Base-by-base conservation (phyloP, 257 asterid genomes). In the Voacanga thouarsii region DNA sequence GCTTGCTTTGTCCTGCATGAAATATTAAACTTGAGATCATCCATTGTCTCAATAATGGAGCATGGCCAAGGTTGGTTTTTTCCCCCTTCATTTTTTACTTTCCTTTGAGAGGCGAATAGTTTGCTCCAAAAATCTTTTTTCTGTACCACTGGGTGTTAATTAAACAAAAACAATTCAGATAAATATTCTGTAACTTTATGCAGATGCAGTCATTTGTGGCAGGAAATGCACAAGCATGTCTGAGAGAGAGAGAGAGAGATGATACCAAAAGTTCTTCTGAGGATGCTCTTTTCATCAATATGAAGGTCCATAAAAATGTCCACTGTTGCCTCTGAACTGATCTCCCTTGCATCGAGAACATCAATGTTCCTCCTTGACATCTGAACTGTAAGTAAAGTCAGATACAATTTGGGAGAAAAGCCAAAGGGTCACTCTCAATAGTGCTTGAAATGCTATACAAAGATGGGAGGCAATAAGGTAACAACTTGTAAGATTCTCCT, bases 341-440 rank as follows among this genome's bases (percentile, higher is more conserved):
- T 87, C 68, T 83, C 93, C 87, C 87, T 96, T 77, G 75, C 89
- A 80, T 96, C 98, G 51, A 93, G 96, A 90, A 96, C 92, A 75
- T 92, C 97, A 78, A 91, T 83, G 85, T 83, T 88, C 88, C 82
- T 87, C 91, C 89, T 92, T 84, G 96, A 92, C 85, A 91, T 88
- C 99, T 96, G 97, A 89, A 92, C 99, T 93, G 98, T 92, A 88
- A 89, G 88, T 87, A 89, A 89, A 87, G 87, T 85, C 88, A 85
- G 87, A 76, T 82, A 82, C 82, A 84, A 83, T 86, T 89, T 83
- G 77, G 80, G 79, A 83, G 67, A 82, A 83, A 88, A 45, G 65
- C 77, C n/a, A 70, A 68, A 61, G n/a, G 10, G 7, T 41, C 74
- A 76, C 45, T 69, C 78, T 26, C 30, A 64, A 47, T 14, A 41